A percentile compares a stretch with the other conserved stretches of the same genome.
phyloP scores from a whole-genome alignment of 2,329 filamentous ascomycete species.

The Helminthosporium solani region DNA sequence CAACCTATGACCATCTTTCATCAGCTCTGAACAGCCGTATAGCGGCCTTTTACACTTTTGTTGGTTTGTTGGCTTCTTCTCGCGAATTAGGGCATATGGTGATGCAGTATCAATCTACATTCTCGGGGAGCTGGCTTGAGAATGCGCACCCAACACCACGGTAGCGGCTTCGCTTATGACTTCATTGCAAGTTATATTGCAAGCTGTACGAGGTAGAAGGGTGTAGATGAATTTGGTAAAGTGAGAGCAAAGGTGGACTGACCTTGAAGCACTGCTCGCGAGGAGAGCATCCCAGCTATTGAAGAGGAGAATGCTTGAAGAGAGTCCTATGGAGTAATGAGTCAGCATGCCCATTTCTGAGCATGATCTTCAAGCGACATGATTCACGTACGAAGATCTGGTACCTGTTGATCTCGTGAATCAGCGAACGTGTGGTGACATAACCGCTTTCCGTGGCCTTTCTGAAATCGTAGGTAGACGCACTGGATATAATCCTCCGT shows the following conservation, averaged over 20 bases:
- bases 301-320: conserved; percentile 82
- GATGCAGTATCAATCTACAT: conserved; percentile 16
- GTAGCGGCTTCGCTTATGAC: conserved; percentile 10
- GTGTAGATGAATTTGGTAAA: conserved; percentile 7
- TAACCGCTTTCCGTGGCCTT: conserved; percentile 1
- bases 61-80: conserved; percentile 2
- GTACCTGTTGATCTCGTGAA: conserved; percentile 51
- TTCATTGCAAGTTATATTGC: conserved; percentile 9
- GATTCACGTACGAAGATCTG: conserved; percentile 62
- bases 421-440: not conserved
- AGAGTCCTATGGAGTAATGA: conserved; percentile 58
- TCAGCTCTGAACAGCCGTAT: not conserved
- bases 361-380: not conserved
- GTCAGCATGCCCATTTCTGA: not conserved
- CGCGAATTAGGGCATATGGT: not conserved
- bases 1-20: not conserved
- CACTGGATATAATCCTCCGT: conserved; percentile 80
- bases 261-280: conserved; percentile 77
- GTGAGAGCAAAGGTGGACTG: conserved; percentile 6
- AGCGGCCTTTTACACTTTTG: not conserved
- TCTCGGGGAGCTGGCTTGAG: conserved; percentile 6
- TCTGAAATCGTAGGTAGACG: conserved; percentile 33
- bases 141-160: conserved; percentile 8
- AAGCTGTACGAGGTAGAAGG: not conserved
- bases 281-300: conserved; percentile 77